Percentiles rank a stretch among this genome's conserved stretches.
These are phyloP conservation scores for Aspergillus ruber DNA, from an alignment of 2,329 filamentous ascomycete genomes.

Conservation along the genomic window DNA sequence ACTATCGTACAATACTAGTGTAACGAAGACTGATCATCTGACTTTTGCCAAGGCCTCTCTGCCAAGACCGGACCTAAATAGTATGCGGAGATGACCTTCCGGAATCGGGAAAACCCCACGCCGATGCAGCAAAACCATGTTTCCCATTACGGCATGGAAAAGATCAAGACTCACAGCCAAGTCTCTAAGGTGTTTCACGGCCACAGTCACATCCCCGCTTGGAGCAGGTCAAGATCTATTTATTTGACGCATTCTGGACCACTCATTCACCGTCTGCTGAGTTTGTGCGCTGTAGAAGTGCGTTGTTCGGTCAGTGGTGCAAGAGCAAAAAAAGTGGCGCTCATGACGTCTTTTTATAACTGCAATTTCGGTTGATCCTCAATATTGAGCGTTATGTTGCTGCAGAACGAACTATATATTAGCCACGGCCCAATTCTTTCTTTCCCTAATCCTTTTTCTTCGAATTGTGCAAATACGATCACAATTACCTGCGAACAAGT, in stretches of 20 bases:
- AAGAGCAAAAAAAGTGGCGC: not conserved
- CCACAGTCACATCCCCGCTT: not conserved
- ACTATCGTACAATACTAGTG: not conserved
- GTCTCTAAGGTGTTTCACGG: not conserved
- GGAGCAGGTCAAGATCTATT: too few species aligned
- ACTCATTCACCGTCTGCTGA: too few species aligned
- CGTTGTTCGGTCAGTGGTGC: not conserved
- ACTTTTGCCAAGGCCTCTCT: not conserved
- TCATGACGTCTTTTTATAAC: constrained; percentile 3
- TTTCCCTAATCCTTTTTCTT: not conserved
- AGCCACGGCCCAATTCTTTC: not conserved
- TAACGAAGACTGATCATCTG: not conserved
- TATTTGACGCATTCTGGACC: too few species aligned
- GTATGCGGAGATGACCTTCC: too few species aligned
- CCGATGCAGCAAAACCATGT: not conserved
- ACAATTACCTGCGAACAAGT: not conserved
- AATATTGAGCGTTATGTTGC: constrained; percentile 8
- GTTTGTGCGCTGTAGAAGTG: not conserved
- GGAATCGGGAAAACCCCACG: not conserved
- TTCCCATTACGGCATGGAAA: not conserved
- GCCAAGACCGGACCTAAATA: too few species aligned
- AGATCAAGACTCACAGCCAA: not conserved
- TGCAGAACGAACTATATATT: not conserved
- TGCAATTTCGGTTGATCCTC: not conserved
- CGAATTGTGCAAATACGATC: not conserved